Conservation (phyloP, 2,329 filamentous ascomycete genomes). For the Chrysoporthe puriensis region DNA sequence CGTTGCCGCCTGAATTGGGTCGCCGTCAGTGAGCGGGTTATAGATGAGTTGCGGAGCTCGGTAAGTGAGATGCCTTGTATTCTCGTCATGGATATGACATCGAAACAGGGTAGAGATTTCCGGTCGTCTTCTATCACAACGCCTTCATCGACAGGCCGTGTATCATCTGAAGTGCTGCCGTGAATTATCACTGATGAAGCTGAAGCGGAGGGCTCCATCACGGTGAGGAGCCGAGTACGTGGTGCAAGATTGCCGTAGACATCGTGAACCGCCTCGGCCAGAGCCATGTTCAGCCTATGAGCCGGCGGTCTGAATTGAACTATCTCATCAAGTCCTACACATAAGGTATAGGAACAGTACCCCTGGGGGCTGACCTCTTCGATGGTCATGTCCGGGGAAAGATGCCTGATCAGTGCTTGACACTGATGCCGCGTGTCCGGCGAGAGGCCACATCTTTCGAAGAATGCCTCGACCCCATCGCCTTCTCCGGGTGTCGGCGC, state of each 20-base stretch:
- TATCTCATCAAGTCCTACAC: slow-evolving; percentile 42
- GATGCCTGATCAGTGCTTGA: slow-evolving; percentile 36
- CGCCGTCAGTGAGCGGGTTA: background rate
- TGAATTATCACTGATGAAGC: background rate
- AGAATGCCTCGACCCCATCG: slow-evolving; percentile 22
- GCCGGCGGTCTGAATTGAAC: slow-evolving; percentile 53
- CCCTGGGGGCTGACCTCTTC: slow-evolving; percentile 47
- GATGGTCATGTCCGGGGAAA: slow-evolving; percentile 39
- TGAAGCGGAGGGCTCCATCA: slow-evolving; percentile 30
- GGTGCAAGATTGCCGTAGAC: slow-evolving; percentile 49
- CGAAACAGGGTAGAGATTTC: slow-evolving; percentile 31
- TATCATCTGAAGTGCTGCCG: too few relatives aligned
- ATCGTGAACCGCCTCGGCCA: slow-evolving; percentile 42
- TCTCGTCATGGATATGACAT: slow-evolving; percentile 47
- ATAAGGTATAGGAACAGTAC: slow-evolving; percentile 56
- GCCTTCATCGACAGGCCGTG: slow-evolving; percentile 29
- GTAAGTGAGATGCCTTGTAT: slow-evolving; percentile 47
- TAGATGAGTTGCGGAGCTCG: slow-evolving; percentile 34
- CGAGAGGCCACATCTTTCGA: slow-evolving; percentile 21
- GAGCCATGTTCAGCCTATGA: slow-evolving; percentile 46
- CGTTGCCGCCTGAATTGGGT: slow-evolving; percentile 23
- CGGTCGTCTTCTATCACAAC: slow-evolving; percentile 24
- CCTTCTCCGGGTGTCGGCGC: background rate
- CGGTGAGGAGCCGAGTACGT: slow-evolving; percentile 42
- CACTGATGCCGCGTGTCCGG: slow-evolving; percentile 8